Evolutionary conservation across 495 filamentous ascomycete genomes (phyloP).

Genomic region (Aspergillus steynii): DNA sequence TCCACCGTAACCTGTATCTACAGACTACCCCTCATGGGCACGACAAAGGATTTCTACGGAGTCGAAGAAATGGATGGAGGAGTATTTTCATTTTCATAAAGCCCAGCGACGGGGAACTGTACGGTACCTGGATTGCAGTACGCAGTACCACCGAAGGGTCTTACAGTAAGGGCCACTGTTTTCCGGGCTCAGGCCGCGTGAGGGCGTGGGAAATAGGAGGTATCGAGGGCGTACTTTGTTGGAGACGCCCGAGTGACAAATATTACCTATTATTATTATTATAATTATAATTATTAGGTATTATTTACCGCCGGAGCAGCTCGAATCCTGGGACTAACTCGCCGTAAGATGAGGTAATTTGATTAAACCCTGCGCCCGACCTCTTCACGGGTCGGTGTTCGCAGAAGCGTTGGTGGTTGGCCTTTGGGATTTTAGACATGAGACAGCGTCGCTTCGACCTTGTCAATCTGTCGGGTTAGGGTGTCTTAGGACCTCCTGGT

Average conservation of each 20-base stretch:
- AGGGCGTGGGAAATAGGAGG: not conserved
- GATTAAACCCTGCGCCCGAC: too few species aligned
- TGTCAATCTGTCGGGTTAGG: not conserved
- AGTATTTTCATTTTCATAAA: too few species aligned
- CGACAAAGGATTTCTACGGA: not conserved
- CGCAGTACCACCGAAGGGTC: not conserved
- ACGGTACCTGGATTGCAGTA: not conserved
- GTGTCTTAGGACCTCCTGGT: not conserved
- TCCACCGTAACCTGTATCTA: too few species aligned
- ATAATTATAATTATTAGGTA: too few species aligned
- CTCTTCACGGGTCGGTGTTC: too few species aligned
- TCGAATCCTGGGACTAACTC: too few species aligned
- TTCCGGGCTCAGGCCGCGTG: slow-evolving; percentile 23
- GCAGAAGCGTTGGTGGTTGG: too few species aligned
- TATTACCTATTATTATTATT: too few species aligned
- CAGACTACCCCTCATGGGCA: not conserved
- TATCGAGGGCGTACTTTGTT: not conserved
- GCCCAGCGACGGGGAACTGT: not conserved
- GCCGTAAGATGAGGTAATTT: too few species aligned
- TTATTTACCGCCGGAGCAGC: too few species aligned
- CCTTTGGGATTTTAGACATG: not conserved
- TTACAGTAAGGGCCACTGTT: slow-evolving; percentile 26
- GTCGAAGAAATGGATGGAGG: not conserved
- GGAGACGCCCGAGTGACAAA: too few species aligned
- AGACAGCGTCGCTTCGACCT: not conserved